A percentile compares a stretch with the other conserved stretches of the same genome.
Evolutionary conservation across 202 grass and related monocot species (phyloP).

Genomic region (Bolboschoenoplectus hybrid): DNA sequence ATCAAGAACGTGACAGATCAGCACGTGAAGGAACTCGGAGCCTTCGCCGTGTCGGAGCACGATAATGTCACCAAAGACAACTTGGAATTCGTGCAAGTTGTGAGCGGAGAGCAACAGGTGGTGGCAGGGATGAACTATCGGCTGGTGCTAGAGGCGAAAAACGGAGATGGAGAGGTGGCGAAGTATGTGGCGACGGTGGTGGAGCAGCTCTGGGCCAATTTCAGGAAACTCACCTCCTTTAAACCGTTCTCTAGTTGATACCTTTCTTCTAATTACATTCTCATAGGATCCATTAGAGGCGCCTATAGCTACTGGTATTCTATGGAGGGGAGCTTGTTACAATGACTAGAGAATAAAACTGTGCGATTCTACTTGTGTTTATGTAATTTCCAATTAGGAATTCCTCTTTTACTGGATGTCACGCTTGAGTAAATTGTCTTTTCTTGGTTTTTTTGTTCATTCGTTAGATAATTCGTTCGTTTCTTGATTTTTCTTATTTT

Average conservation of each 20-base stretch:
- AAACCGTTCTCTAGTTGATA: constrained; percentile 6
- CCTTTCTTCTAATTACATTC: not conserved
- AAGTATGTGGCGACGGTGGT: constrained; percentile 46
- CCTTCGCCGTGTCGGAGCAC: constrained; percentile 59
- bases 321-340: not conserved
- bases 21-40: constrained; percentile 49
- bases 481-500: not conserved
- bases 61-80: constrained; percentile 16
- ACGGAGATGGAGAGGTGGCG: not conserved
- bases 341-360: not conserved
- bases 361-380: not conserved
- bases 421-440: too few species aligned
- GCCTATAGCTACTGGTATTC: not conserved
- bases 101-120: constrained; percentile 45
- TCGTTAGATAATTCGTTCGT: not conserved
- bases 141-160: constrained; percentile 35
- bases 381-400: not conserved
- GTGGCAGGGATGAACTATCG: constrained; percentile 52
- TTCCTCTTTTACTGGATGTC: not conserved
- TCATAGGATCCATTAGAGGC: not conserved
- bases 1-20: constrained; percentile 44
- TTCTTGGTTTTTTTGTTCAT: not conserved
- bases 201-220: constrained; percentile 39
- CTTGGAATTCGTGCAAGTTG: constrained; percentile 47
- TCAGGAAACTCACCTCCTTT: constrained; percentile 44